Evolutionary conservation across 2,329 filamentous ascomycete genomes (phyloP).

Genomic region (Pseudogymnoascus sp.): DNA sequence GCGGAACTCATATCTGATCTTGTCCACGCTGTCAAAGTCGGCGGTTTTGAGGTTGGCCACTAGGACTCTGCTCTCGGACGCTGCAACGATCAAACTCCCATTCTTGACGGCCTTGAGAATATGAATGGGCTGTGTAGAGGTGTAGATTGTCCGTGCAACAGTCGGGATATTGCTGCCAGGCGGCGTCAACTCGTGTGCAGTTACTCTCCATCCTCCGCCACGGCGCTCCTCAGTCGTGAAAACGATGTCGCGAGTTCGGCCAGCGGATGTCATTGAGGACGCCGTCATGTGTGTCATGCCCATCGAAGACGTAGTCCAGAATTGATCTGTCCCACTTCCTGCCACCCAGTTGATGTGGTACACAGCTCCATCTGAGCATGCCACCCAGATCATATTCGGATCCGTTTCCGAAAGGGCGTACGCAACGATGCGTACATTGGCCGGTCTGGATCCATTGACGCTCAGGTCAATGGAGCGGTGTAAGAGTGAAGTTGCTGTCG

Average conservation of each 20-base stretch:
- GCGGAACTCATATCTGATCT: conserved; percentile 47
- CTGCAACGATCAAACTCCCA: conserved; percentile 50
- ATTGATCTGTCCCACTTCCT: conserved; percentile 34
- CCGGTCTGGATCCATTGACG: conserved; percentile 14
- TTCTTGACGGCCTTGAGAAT: conserved; percentile 43
- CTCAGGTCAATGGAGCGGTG: conserved; percentile 58
- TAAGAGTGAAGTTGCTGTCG: conserved; percentile 70
- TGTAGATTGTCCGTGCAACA: conserved; percentile 33
- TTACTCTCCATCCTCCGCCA: conserved; percentile 26
- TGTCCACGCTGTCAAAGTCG: conserved; percentile 29
- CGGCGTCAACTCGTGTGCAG: conserved; percentile 28
- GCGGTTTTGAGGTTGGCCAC: conserved; percentile 44
- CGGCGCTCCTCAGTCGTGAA: conserved; percentile 27
- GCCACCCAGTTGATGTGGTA: conserved; percentile 52
- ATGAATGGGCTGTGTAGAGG: conserved; percentile 31
- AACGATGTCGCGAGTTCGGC: conserved; percentile 26
- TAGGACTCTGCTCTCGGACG: conserved; percentile 45
- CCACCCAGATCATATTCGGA: conserved; percentile 49
- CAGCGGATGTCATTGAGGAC: conserved; percentile 26
- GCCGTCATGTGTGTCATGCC: conserved; percentile 29
- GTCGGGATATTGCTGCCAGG: conserved; percentile 22
- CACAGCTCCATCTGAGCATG: conserved; percentile 47
- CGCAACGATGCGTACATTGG: conserved; percentile 28
- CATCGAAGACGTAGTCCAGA: conserved; percentile 31
- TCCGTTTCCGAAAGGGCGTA: conserved; percentile 34